Conservation (phyloP, 176 grass and related monocot genomes). For the Pharus latifolius region DNA sequence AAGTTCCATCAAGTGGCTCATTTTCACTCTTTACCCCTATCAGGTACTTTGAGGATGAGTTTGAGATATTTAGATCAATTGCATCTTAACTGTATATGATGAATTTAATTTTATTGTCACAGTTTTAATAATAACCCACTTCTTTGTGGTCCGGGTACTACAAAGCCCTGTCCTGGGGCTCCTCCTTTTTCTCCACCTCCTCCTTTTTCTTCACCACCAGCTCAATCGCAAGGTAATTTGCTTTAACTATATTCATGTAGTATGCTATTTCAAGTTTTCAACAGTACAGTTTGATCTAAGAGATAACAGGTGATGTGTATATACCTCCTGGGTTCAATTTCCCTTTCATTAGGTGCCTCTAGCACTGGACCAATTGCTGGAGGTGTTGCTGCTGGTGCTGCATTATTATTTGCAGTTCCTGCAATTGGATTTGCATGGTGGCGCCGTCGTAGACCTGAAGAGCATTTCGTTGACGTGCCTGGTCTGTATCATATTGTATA, state of each 20-base stretch:
- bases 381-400: slow-evolving; percentile 63
- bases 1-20: slow-evolving; percentile 61
- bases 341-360: slow-evolving; percentile 16
- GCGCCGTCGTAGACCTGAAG: slow-evolving; percentile 66
- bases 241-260: not conserved
- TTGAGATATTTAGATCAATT: slow-evolving; percentile 4
- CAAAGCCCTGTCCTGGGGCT: slow-evolving; percentile 48
- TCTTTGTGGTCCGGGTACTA: slow-evolving; percentile 63
- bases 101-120: slow-evolving; percentile 10
- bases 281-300: not conserved
- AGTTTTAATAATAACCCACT: slow-evolving; percentile 65
- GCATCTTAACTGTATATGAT: not conserved
- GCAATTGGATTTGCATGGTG: slow-evolving; percentile 68
- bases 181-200: slow-evolving; percentile 78
- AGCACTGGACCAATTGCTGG: slow-evolving; percentile 70
- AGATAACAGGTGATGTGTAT: no score
- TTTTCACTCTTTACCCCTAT: slow-evolving; percentile 80
- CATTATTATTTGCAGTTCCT: slow-evolving; percentile 55
- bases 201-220: slow-evolving; percentile 40
- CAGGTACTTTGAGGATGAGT: slow-evolving; percentile 31
- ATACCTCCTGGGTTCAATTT: not conserved
- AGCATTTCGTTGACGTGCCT: slow-evolving; percentile 77
- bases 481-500: slow-evolving; percentile 32
- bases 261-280: not conserved
- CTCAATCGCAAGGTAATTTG: slow-evolving; percentile 22